Base-by-base conservation (phyloP, 2,329 filamentous ascomycete genomes). In the Neonectria faginata region DNA sequence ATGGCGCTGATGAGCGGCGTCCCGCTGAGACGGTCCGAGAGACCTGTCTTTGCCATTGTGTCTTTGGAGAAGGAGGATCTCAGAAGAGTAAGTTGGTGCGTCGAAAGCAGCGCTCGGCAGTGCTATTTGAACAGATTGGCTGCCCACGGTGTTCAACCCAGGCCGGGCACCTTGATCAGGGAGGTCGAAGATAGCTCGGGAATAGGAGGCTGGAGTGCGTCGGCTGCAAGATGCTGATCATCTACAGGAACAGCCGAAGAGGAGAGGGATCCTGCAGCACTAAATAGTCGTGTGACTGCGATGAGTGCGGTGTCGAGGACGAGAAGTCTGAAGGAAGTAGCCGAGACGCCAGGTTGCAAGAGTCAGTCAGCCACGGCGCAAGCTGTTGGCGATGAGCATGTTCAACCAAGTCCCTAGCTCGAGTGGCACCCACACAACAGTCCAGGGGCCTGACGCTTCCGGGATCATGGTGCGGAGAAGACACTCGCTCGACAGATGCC, bases 1-100 rank as follows among this genome's bases (percentile, higher is more conserved):
- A 75, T 73, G 61, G 59, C 61, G 6, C 60, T 61, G 29, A 75
- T 68, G 9, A 75, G 70, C 44, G 63, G 60, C 33, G 63, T 60
- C n/a, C 74, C 74, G 41, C 65, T 67, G 33, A 75, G 65, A 31
- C 60, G 55, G 18, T 47, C 57, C 2, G 69, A 67, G 9, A 70
- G 65, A 27, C 58, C 48, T 11, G 6, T 31, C n/a, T 53, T 58
- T n/a, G 63, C 57, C 65, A 67, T 67, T 14, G 39, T 33, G n/a
- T 3, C 25, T 47, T 42, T 3, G 4, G 27, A 39, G 11, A 11
- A n/a, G 42, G 3, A 50, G 0, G 14, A 33, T 7, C 16, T 6
- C 9, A 20, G 18, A 5, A 20, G 9, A 22, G 14, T 9, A 41
- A 22, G 8, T 3, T 7, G 9, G 12, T 7, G 29, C 12, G 0